Percentiles rank a stretch among this genome's conserved stretches.
Evolutionary conservation across 2,329 filamentous ascomycete genomes (phyloP).

Genomic region (Parascedosporium putredinis): DNA sequence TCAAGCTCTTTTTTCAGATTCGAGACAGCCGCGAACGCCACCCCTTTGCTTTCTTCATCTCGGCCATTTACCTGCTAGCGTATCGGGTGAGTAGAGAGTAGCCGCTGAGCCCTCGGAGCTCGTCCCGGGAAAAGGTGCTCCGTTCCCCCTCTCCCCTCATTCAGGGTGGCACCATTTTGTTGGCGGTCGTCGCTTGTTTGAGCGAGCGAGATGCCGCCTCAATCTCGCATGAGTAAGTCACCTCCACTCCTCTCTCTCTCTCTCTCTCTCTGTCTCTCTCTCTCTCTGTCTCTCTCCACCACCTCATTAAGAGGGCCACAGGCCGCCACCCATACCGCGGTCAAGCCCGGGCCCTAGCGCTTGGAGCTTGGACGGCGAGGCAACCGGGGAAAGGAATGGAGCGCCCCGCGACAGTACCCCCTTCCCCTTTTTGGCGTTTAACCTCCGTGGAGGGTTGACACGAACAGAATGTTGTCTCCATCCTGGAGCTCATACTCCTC

Average conservation of each 20-base stretch:
- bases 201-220: no score
- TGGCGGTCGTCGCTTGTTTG: not conserved
- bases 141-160: no score
- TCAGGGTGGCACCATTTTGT: no score
- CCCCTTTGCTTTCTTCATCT: not conserved
- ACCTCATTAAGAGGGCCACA: not conserved
- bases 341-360: no score
- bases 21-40: not conserved
- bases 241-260: not conserved
- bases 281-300: not conserved
- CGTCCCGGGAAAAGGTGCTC: no score
- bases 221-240: not conserved
- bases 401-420: not conserved
- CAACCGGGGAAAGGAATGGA: not conserved
- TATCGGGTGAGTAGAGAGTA: no score
- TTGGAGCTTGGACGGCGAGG: not conserved
- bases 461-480: conserved; percentile 85
- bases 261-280: no score
- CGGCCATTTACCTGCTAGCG: conserved; percentile 1
- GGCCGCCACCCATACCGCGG: no score
- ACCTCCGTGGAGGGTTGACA: conserved; percentile 91
- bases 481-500: conserved; percentile 75
- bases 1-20: not conserved
- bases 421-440: conserved; percentile 28
- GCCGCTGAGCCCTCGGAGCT: no score